Evolutionary conservation across 2,329 filamentous ascomycete genomes (phyloP).

Genomic region (Colletotrichum tamarilloi): DNA sequence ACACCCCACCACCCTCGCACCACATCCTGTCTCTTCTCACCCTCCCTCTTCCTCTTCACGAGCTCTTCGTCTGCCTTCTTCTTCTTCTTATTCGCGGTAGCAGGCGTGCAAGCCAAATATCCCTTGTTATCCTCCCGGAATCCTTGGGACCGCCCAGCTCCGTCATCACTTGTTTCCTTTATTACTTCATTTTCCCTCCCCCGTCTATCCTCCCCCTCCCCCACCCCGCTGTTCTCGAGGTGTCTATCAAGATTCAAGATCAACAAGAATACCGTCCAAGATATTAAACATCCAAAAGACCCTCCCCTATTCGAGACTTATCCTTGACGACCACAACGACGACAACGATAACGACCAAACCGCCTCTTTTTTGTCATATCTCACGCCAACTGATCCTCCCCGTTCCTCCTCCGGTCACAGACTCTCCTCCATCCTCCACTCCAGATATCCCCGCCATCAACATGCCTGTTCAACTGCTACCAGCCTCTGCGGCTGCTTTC

Average conservation of each 20-base stretch:
- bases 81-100: constrained; percentile 68
- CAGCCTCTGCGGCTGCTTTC: constrained; percentile 95
- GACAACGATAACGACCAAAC: not conserved
- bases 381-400: constrained; percentile 21
- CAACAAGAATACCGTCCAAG: not conserved
- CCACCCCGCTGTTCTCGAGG: constrained; percentile 24
- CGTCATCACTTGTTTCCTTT: constrained; percentile 57
- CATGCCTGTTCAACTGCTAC: constrained; percentile 94
- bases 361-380: constrained; percentile 18
- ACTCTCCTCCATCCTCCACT: not conserved
- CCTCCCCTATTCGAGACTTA: constrained; percentile 15
- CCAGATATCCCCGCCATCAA: constrained; percentile 44
- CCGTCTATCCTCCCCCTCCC: constrained; percentile 40
- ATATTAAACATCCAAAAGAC: not conserved
- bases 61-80: constrained; percentile 68
- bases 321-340: constrained; percentile 15
- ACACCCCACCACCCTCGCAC: constrained; percentile 62
- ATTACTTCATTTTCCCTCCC: constrained; percentile 49
- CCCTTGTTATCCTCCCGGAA: constrained; percentile 47
- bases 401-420: constrained; percentile 33
- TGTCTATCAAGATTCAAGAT: constrained; percentile 6
- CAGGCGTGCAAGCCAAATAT: constrained; percentile 69
- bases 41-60: constrained; percentile 64
- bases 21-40: constrained; percentile 56
- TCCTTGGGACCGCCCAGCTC: constrained; percentile 65